A percentile compares a stretch with the other conserved stretches of the same genome.
Evolutionary conservation across 768 basidiomycete species (phyloP).

Genomic region (Tylopilus sp.): DNA sequence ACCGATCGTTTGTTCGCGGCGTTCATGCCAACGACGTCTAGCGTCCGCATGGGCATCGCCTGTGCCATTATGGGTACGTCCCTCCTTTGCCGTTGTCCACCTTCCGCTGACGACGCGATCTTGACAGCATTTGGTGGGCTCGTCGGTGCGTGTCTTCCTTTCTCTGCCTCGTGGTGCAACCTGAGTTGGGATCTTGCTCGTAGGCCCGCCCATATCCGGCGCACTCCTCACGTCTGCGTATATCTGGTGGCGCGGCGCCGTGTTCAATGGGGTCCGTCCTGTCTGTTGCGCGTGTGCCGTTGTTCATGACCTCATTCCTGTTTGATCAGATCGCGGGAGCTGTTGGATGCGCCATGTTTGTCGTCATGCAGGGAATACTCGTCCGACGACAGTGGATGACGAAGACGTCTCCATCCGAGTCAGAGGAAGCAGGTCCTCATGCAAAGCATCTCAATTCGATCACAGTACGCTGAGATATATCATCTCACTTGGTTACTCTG

Average conservation of each 20-base stretch:
- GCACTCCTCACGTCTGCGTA: conserved; percentile 49
- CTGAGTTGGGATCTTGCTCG: not conserved
- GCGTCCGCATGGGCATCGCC: conserved; percentile 47
- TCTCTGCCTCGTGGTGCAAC: not conserved
- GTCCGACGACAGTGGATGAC: not conserved
- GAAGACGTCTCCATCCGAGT: not conserved
- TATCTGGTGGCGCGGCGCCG: conserved; percentile 56
- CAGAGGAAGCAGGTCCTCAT: not conserved
- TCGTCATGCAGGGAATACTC: conserved; percentile 26
- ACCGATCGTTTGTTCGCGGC: too few species aligned
- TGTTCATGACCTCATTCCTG: too few species aligned
- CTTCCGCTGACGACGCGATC: not conserved
- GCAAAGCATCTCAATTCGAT: not conserved
- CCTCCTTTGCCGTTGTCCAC: not conserved
- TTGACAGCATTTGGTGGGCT: conserved; percentile 23
- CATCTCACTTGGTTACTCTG: too few species aligned
- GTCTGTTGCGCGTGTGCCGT: not conserved
- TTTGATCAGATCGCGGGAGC: conserved; percentile 16
- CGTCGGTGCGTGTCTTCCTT: conserved; percentile 11
- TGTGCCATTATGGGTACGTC: conserved; percentile 44
- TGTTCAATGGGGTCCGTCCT: conserved; percentile 45
- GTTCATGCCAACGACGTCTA: conserved; percentile 1
- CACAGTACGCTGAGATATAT: not conserved
- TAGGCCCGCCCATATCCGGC: conserved; percentile 56
- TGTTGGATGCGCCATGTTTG: conserved; percentile 25